Conservation (phyloP, 1,284 basidiomycete genomes). For the Ceratobasidium sp. region DNA sequence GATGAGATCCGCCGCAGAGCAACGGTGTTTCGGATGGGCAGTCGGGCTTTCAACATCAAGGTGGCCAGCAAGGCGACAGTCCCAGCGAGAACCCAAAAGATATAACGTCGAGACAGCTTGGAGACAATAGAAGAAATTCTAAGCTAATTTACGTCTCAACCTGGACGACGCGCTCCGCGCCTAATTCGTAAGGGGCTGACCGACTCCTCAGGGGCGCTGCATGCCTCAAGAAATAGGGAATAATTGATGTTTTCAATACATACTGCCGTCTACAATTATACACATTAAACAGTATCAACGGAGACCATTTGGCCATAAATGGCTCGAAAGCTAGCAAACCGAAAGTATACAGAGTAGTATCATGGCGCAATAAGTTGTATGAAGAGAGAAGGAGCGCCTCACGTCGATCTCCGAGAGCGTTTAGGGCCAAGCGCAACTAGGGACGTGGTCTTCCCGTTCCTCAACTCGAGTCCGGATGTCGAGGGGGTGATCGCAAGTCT, state of each 20-base stretch:
- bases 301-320: not conserved
- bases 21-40: constrained; percentile 27
- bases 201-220: not conserved
- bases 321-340: not conserved
- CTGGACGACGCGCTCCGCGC: not conserved
- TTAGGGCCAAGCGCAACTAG: constrained; percentile 31
- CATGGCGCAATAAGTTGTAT: constrained; percentile 3
- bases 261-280: not conserved
- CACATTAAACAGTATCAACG: not conserved
- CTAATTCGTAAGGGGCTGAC: not conserved
- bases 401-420: constrained; percentile 22
- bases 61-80: constrained; percentile 12
- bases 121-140: not conserved
- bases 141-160: not conserved
- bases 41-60: constrained; percentile 36
- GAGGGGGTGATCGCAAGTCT: constrained; percentile 22
- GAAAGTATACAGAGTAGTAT: constrained; percentile 20
- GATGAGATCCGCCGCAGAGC: constrained; percentile 37
- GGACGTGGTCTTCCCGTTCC: constrained; percentile 33
- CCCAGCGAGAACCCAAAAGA: constrained; percentile 13
- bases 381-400: not conserved
- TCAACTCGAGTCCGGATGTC: constrained; percentile 18
- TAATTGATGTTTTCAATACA: constrained; percentile 13
- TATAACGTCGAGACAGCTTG: constrained; percentile 30
- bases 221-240: not conserved